Conservation (phyloP, 2,329 filamentous ascomycete genomes). For the Claviceps maximensis region DNA sequence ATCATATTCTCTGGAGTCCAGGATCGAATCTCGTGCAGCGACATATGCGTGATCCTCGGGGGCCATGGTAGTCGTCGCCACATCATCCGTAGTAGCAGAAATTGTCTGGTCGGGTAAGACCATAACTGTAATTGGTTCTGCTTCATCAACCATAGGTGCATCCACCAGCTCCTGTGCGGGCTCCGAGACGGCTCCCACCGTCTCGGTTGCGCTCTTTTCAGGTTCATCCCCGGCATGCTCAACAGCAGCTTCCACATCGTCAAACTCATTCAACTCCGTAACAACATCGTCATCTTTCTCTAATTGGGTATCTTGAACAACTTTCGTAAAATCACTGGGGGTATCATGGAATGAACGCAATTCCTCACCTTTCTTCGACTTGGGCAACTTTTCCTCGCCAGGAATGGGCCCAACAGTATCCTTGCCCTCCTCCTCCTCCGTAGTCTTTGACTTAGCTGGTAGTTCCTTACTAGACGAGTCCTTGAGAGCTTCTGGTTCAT, state of each 20-base stretch:
- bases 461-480: not conserved
- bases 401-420: conserved; percentile 26
- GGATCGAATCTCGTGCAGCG: not conserved
- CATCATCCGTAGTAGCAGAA: not conserved
- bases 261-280: not conserved
- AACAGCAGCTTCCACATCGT: not conserved
- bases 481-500: not conserved
- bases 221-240: not conserved
- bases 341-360: conserved; percentile 24
- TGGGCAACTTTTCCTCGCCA: conserved; percentile 19
- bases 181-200: not conserved
- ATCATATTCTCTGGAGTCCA: not conserved
- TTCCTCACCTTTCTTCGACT: conserved; percentile 31
- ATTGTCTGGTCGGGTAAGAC: not conserved
- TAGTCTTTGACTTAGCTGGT: conserved; percentile 11
- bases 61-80: not conserved
- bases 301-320: conserved; percentile 16
- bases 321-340: conserved; percentile 22
- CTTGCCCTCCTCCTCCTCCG: conserved; percentile 24
- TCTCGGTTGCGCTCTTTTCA: not conserved
- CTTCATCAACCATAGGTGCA: not conserved
- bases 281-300: conserved; percentile 11
- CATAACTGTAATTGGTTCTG: not conserved
- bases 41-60: not conserved
- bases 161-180: not conserved